Percentiles rank a stretch among this genome's conserved stretches.
Conservation (phyloP, 495 filamentous ascomycete species). For the Xylaria longipes region DNA sequence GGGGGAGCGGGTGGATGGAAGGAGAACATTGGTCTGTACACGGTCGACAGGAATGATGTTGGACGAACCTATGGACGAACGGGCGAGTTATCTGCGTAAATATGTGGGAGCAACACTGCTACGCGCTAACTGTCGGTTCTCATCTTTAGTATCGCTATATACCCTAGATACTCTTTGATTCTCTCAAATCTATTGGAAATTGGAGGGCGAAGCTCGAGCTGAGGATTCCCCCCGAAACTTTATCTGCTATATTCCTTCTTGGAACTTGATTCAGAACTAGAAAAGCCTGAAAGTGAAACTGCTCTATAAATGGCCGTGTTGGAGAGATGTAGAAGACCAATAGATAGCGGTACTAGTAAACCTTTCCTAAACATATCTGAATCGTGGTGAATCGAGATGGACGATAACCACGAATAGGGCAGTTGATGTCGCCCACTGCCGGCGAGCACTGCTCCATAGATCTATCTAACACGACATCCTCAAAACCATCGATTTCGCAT, state of each 20-base stretch:
- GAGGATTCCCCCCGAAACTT: background rate
- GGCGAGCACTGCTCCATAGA: background rate
- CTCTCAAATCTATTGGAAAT: constrained; percentile 9
- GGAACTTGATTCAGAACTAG: background rate
- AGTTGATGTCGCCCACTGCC: background rate
- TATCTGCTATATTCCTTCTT: background rate
- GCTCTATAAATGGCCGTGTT: background rate
- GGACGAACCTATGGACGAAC: background rate
- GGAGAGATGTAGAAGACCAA: background rate
- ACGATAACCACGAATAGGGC: background rate
- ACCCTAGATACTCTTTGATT: constrained; percentile 17
- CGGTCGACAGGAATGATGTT: background rate
- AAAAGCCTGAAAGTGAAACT: background rate
- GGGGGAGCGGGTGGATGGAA: background rate
- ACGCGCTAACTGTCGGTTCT: background rate
- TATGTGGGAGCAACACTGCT: background rate
- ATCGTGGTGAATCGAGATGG: background rate
- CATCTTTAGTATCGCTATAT: background rate
- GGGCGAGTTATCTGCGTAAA: background rate
- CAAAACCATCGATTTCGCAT: background rate
- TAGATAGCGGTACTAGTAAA: background rate
- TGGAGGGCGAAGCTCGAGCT: background rate
- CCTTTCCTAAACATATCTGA: background rate
- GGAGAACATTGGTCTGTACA: background rate
- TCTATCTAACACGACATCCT: background rate